Conservation (phyloP, 2,329 filamentous ascomycete species). For the Sphaerulina vaccinii region DNA sequence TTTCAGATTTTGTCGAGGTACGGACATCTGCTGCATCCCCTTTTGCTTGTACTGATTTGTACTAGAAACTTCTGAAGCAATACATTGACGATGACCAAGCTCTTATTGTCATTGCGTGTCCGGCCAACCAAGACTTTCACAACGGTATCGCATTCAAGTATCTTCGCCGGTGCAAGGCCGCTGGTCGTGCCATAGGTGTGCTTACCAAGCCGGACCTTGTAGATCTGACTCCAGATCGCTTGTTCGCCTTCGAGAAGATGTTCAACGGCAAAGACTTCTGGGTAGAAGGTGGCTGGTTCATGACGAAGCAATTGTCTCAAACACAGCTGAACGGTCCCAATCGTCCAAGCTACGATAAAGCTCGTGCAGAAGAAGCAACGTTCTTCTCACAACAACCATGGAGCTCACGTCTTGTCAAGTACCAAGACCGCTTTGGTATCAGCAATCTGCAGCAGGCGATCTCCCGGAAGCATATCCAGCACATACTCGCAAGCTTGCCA, state of each 20-base stretch:
- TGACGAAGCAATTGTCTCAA: slow-evolving; percentile 64
- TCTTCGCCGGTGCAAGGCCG: slow-evolving; percentile 47
- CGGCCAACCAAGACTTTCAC: slow-evolving; percentile 75
- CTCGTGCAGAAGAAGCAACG: slow-evolving; percentile 48
- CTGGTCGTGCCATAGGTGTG: slow-evolving; percentile 52
- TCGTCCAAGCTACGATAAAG: slow-evolving; percentile 46
- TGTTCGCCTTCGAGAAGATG: slow-evolving; percentile 19
- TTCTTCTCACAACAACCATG: slow-evolving; percentile 55
- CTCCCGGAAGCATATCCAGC: slow-evolving; percentile 49
- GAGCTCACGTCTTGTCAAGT: slow-evolving; percentile 42
- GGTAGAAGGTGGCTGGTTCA: slow-evolving; percentile 75
- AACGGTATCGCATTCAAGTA: slow-evolving; percentile 70
- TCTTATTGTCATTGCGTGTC: slow-evolving; percentile 73
- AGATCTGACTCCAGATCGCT: slow-evolving; percentile 41
- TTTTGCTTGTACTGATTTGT: background rate
- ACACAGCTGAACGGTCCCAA: slow-evolving; percentile 45
- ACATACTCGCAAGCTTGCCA: slow-evolving; percentile 45
- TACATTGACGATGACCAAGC: slow-evolving; percentile 70
- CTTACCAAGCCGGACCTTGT: slow-evolving; percentile 82
- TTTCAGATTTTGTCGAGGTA: slow-evolving; percentile 66
- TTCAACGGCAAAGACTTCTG: slow-evolving; percentile 61
- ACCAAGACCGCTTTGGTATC: slow-evolving; percentile 53
- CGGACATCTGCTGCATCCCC: background rate
- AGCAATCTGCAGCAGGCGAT: slow-evolving; percentile 49
- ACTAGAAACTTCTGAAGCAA: slow-evolving; percentile 48